Evolutionary conservation across 2,329 filamentous ascomycete genomes (phyloP), one percentile per base, ranked within the genome.

Genomic region (Pseudogymnoascus pannorum): DNA sequence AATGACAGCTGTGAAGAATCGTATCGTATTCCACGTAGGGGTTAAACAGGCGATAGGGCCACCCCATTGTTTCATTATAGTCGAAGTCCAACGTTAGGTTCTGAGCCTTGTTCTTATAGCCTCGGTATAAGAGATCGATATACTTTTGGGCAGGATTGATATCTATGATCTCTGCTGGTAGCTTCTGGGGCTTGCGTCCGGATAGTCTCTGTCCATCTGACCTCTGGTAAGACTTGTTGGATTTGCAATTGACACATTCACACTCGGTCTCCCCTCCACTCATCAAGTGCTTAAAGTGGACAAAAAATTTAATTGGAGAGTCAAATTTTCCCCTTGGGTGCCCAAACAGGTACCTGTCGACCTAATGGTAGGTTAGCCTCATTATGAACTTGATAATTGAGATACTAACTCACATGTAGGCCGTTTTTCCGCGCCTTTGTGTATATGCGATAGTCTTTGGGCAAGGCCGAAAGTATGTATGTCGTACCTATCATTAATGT

Each of bases 241-340:
- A 24, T 22, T 24, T 40, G 36, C 59, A 61, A 12, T 61, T 61
- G 42, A 61, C 44, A 29, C 59, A 61, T n/a, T 16, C 29, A 36
- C 59, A 61, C 20, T 58, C 20, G 9, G 16, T 14, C 29, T 61
- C 9, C 40, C 26, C 61, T 26, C 58, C 58, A 38, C 12, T 22
- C 61, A 62, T 62, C 22, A 62, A 26, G 18, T 38, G 51, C 16
- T 60, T 54, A 33, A 62, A 62, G 36, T 62, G 61, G 16, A 48
- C 24, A 38, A 33, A 48, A 58, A 60, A 62, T 31, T 62, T 57
- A n/a, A 48, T 60, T 18, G 61, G 38, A 16, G 61, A 62, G 14
- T 61, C 40, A 57, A 60, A 62, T 6, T 59, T 42, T n/a, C 58
- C 61, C 20, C 36, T 48, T 11, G 33, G 40, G 31, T 61, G 58